Conservation (phyloP, 768 basidiomycete genomes). For the Rhodotorula paludigena region DNA sequence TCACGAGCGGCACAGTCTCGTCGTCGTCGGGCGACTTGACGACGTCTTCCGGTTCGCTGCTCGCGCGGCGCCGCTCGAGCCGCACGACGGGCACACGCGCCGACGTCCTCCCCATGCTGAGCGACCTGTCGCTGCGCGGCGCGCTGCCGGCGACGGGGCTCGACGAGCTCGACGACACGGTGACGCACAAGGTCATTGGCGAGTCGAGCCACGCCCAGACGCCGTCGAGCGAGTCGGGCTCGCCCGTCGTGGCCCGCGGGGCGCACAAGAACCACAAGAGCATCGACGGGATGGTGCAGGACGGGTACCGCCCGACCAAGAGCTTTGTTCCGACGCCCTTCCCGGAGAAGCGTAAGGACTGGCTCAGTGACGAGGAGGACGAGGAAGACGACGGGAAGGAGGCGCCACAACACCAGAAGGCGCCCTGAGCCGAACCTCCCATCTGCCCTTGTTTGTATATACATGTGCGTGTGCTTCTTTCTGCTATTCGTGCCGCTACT, state of each 20-base stretch:
- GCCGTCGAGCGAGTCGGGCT: constrained; percentile 3
- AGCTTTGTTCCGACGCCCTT: constrained; percentile 18
- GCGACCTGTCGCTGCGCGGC: constrained; percentile 10
- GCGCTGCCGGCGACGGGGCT: constrained; percentile 6
- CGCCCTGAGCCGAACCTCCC: too few species aligned
- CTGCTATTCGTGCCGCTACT: too few species aligned
- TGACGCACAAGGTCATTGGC: constrained; percentile 16
- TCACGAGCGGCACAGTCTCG: neutral
- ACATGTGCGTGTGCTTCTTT: too few species aligned
- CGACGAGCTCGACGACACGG: constrained; percentile 26
- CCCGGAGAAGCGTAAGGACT: constrained; percentile 8
- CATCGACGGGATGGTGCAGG: neutral
- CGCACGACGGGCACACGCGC: neutral
- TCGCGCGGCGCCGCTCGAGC: constrained; percentile 13
- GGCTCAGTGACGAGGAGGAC: constrained; percentile 17
- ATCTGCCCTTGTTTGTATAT: too few species aligned
- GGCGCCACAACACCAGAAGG: too few species aligned
- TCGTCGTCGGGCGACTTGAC: neutral
- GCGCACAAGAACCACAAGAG: neutral
- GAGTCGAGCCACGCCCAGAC: constrained; percentile 14
- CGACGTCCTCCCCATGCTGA: constrained; percentile 10
- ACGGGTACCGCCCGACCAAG: constrained; percentile 2
- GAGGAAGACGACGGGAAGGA: too few species aligned
- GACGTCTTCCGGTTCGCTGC: constrained; percentile 1
- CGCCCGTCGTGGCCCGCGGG: neutral